phyloP scores from a whole-genome alignment of 306 rosid genomes.

The Rosa chinensis region DNA sequence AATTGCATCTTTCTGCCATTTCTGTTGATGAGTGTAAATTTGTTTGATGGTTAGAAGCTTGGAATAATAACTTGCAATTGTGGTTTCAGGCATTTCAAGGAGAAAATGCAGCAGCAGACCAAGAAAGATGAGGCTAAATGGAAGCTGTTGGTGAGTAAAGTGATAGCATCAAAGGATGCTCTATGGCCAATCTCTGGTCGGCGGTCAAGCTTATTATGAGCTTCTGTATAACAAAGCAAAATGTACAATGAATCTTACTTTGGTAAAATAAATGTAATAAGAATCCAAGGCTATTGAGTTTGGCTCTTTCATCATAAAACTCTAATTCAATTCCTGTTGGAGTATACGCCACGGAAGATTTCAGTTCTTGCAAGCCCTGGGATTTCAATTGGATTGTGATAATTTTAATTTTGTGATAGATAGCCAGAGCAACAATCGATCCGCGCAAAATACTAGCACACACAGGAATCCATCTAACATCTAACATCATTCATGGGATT shows the following conservation, averaged over 20 bases:
- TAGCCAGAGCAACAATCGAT: background rate
- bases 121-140: constrained; percentile 47
- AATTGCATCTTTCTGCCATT: background rate
- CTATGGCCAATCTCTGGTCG: constrained; percentile 16
- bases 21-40: background rate
- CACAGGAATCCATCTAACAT: too few relatives aligned
- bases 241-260: background rate
- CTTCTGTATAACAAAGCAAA: background rate
- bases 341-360: background rate
- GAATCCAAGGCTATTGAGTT: background rate
- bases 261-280: background rate
- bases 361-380: background rate
- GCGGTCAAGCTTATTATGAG: constrained; percentile 21
- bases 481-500: background rate
- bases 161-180: constrained; percentile 29
- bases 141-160: constrained; percentile 50
- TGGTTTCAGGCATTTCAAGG: constrained; percentile 42
- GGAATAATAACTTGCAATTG: background rate
- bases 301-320: background rate
- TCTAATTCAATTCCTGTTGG: background rate
- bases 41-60: background rate
- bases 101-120: constrained; percentile 40
- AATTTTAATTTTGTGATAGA: background rate
- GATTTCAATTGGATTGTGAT: background rate
- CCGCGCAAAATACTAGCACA: background rate